Conservation (phyloP, 2,329 filamentous ascomycete species). For the Pseudocercospora macadamiae region DNA sequence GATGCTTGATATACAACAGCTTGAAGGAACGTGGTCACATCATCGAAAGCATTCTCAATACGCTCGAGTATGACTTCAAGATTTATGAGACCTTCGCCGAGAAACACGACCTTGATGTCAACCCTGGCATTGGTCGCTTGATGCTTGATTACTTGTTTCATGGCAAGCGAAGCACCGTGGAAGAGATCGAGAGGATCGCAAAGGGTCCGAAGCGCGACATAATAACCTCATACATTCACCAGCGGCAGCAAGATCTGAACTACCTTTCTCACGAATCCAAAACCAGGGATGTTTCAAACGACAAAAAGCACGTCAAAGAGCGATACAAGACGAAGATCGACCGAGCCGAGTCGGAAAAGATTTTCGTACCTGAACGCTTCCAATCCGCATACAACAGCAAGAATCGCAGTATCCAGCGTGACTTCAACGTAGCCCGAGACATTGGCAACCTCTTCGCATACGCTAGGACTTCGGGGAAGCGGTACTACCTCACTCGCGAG, state of each 20-base stretch:
- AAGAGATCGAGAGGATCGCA: constrained; percentile 14
- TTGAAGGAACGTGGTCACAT: constrained; percentile 11
- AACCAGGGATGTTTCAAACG: neutral
- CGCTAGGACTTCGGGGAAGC: constrained; percentile 7
- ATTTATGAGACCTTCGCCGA: neutral
- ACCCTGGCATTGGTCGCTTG: constrained; percentile 20
- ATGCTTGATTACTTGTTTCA: constrained; percentile 30
- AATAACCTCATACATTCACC: constrained; percentile 3
- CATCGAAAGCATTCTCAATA: constrained; percentile 23
- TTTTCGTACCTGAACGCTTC: constrained; percentile 11
- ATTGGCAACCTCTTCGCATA: constrained; percentile 22
- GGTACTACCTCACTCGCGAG: constrained; percentile 16
- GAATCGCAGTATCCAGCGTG: constrained; percentile 8
- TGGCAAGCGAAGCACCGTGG: constrained; percentile 20
- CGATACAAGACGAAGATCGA: constrained; percentile 20
- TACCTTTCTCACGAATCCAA: constrained; percentile 1
- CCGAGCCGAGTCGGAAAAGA: neutral
- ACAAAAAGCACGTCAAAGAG: constrained; percentile 13
- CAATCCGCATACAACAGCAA: constrained; percentile 3
- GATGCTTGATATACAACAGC: constrained; percentile 23
- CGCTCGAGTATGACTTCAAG: constrained; percentile 20
- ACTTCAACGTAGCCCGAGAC: constrained; percentile 22
- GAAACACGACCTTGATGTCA: constrained; percentile 13
- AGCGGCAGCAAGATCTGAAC: constrained; percentile 15
- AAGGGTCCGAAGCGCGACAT: constrained; percentile 7